Percentiles rank a stretch among this genome's conserved stretches.
Evolutionary conservation across 1,139 yeast genomes (phyloP).

Genomic region (Saccharomyces hybrid): DNA sequence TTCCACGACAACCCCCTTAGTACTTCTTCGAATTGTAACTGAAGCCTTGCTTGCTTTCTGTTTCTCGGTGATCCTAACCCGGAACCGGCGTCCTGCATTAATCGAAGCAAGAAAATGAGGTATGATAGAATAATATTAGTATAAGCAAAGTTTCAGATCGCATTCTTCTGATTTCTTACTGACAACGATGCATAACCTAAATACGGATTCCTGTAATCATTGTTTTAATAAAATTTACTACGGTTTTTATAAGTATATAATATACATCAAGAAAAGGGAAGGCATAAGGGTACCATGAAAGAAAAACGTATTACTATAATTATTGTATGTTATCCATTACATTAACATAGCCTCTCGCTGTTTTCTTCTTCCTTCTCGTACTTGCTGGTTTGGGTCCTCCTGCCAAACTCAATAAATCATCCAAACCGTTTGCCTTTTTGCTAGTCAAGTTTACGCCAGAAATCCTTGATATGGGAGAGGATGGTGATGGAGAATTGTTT

Average conservation of each 20-base stretch:
- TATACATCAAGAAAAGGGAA: background rate
- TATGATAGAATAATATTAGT: background rate
- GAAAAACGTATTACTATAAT: background rate
- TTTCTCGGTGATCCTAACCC: background rate
- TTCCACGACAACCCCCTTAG: background rate
- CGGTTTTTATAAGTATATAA: background rate
- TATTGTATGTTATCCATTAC: conserved; percentile 46
- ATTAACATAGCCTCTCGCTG: conserved; percentile 72
- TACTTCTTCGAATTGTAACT: background rate
- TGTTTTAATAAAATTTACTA: background rate
- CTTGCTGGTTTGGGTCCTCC: conserved; percentile 29
- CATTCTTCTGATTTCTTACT: background rate
- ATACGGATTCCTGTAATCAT: background rate
- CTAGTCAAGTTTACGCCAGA: conserved; percentile 12
- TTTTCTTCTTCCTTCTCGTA: conserved; percentile 42
- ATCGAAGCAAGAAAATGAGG: background rate
- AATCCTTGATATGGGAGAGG: conserved; percentile 4
- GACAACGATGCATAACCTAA: background rate
- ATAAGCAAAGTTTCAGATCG: background rate
- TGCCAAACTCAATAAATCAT: conserved; percentile 49
- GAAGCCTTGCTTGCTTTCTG: background rate
- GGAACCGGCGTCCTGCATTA: background rate
- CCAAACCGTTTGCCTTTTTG: conserved; percentile 45
- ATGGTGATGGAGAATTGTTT: conserved; percentile 5
- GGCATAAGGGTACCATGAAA: background rate